Base-by-base conservation (phyloP, 2,329 filamentous ascomycete species). In the Fusarium sulawesiense region DNA sequence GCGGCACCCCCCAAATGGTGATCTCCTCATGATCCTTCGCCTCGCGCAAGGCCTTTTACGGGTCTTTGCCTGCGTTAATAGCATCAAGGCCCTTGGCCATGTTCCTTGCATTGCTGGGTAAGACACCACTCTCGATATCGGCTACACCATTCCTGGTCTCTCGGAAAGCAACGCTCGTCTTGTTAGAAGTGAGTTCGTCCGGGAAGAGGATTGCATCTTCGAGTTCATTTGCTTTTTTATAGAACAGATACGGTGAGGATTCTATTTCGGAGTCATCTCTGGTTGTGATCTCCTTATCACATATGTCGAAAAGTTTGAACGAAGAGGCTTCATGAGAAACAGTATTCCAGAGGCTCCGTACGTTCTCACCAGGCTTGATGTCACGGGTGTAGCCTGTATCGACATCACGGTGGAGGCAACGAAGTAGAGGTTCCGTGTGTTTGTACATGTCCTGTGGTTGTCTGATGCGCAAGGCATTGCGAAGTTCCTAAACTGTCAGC, bases 191-290 rank as follows among this genome's bases (percentile, higher is more conserved):
- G 1, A 66, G 23, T 27, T 77, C 76, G 7, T 77, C 70, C 0
- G 75, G 74, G 12, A 77, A 77, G 16, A 77, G 32, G 8, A 77
- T 48, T 4, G 44, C 56, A 11, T 77, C 76, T 42, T 77, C 75
- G 5, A 45, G 61, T 3, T 46, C 48, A 20, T 76, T 73, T 13
- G 60, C 72, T 9, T 72, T 46, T 55, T 71, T 77, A 48, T 77
- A 77, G 56, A 77, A 77, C 49, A 72, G 53, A 48, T 77, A 76
- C 2, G 61, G 16, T 11, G 32, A 37, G 16, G 60, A 0, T 51
- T 57, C 4, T 29, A 68, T 3, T 1, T 72, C 73, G 2, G 27
- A 12, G 2, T 48, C 42, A 11, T 20, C 56, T 11, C 55, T 62
- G 11, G 12, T 48, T 7, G 48, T 71, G 5, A 75, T 23, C 0